Conservation (phyloP, 164 flowering plant genomes). For the Dillenia suffruticosa region DNA sequence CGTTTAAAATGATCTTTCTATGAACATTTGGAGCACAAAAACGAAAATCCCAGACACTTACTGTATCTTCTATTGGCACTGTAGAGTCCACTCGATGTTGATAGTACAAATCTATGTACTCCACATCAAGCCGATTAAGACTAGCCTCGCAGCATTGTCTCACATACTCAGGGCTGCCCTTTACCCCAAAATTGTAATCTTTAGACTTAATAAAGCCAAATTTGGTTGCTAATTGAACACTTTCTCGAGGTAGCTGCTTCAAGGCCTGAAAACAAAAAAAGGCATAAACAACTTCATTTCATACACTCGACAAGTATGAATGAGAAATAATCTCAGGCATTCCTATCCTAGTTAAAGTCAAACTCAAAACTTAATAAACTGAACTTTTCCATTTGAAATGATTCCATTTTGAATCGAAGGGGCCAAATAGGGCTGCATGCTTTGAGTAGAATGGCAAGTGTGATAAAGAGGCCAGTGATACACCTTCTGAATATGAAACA, state of each 20-base stretch:
- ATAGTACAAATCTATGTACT: conserved; percentile 22
- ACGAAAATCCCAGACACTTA: not conserved
- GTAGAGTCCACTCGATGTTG: conserved; percentile 18
- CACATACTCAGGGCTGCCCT: conserved; percentile 15
- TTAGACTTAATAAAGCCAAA: conserved; percentile 9
- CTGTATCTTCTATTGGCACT: conserved; percentile 20
- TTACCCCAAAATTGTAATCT: not conserved
- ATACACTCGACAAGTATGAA: too few species aligned
- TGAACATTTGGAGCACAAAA: too few species aligned
- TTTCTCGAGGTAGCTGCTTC: conserved; percentile 15
- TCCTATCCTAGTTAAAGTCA: too few species aligned
- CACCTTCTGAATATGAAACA: too few species aligned
- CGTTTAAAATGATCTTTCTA: too few species aligned
- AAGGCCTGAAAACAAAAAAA: conserved; percentile 10
- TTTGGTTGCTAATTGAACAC: conserved; percentile 15
- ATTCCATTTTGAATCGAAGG: too few species aligned
- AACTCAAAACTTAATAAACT: too few species aligned
- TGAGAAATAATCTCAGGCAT: too few species aligned
- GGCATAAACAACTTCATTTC: not conserved
- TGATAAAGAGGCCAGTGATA: too few species aligned
- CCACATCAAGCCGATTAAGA: conserved; percentile 15
- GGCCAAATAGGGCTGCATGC: too few species aligned
- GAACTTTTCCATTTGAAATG: too few species aligned
- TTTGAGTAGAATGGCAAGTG: too few species aligned
- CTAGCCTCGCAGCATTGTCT: conserved; percentile 20